These are phyloP conservation scores for Trypanosoma caninum DNA, from an alignment of 208 protist species.

Conservation along the genomic window DNA sequence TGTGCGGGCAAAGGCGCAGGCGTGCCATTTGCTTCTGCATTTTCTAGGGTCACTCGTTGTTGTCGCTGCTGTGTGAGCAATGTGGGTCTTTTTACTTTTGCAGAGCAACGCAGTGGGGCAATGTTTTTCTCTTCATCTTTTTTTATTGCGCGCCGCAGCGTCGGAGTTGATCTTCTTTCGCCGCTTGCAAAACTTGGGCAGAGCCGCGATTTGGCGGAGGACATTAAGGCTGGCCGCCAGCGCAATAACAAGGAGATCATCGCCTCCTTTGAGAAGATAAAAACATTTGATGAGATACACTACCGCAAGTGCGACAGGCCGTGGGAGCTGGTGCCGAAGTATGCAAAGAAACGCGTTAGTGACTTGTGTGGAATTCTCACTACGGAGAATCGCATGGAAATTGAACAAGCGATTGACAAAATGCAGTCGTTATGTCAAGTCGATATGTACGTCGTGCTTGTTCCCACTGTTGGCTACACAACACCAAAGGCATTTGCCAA, in stretches of 20 bases:
- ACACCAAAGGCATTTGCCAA: constrained; percentile 76
- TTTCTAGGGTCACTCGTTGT: not conserved
- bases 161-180: constrained; percentile 70
- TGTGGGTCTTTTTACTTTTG: not conserved
- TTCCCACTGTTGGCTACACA: constrained; percentile 84
- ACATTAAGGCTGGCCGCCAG: constrained; percentile 65
- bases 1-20: not conserved
- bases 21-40: not conserved
- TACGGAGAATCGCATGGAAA: constrained; percentile 84
- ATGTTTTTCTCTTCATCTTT: constrained; percentile 10
- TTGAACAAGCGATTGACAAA: constrained; percentile 83
- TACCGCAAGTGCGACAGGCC: constrained; percentile 77
- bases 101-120: not conserved
- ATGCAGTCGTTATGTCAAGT: constrained; percentile 83
- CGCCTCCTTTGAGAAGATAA: constrained; percentile 74
- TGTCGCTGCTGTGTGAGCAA: not conserved
- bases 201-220: constrained; percentile 67
- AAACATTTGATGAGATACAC: constrained; percentile 84
- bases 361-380: constrained; percentile 77
- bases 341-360: constrained; percentile 81
- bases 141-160: constrained; percentile 25
- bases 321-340: constrained; percentile 79
- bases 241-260: constrained; percentile 84
- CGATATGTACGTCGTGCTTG: constrained; percentile 81
- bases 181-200: constrained; percentile 77